Conservation (phyloP, 2,329 filamentous ascomycete species). For the Endoconidiophora polonica region DNA sequence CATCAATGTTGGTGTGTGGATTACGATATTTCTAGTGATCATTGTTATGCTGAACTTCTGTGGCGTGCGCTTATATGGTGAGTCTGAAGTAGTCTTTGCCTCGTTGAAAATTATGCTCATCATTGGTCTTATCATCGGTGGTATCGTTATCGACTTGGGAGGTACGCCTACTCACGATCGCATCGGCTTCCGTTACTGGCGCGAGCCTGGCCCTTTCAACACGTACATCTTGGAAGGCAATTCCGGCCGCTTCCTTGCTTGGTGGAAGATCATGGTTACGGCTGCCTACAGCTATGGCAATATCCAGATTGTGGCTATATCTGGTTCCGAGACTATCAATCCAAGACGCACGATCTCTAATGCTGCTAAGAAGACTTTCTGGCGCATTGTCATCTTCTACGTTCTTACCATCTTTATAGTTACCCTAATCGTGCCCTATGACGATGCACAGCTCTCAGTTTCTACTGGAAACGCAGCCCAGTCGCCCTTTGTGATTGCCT, state of each 20-base stretch:
- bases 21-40: constrained; percentile 21
- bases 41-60: constrained; percentile 23
- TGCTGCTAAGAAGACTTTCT: constrained; percentile 17
- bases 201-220: constrained; percentile 26
- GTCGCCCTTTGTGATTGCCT: constrained; percentile 17
- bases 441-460: constrained; percentile 12
- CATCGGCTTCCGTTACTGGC: constrained; percentile 29
- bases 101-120: constrained; percentile 29
- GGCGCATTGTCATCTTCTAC: constrained; percentile 18
- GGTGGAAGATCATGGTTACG: constrained; percentile 24
- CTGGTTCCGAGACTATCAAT: constrained; percentile 16
- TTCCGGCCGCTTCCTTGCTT: constrained; percentile 24
- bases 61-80: constrained; percentile 27
- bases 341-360: constrained; percentile 16
- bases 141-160: constrained; percentile 24
- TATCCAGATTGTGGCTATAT: constrained; percentile 14
- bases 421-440: constrained; percentile 17
- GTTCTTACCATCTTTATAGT: constrained; percentile 16
- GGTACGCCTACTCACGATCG: constrained; percentile 23
- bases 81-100: constrained; percentile 32
- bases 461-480: constrained; percentile 12
- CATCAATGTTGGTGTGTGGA: constrained; percentile 24
- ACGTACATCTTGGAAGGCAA: constrained; percentile 20
- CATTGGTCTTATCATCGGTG: constrained; percentile 23
- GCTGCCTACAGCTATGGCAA: constrained; percentile 24